A percentile compares a stretch with the other conserved stretches of the same genome.
These are phyloP conservation scores for Dactylorhiza incarnata DNA, from an alignment of 106 monocot species.

Conservation along the genomic window DNA sequence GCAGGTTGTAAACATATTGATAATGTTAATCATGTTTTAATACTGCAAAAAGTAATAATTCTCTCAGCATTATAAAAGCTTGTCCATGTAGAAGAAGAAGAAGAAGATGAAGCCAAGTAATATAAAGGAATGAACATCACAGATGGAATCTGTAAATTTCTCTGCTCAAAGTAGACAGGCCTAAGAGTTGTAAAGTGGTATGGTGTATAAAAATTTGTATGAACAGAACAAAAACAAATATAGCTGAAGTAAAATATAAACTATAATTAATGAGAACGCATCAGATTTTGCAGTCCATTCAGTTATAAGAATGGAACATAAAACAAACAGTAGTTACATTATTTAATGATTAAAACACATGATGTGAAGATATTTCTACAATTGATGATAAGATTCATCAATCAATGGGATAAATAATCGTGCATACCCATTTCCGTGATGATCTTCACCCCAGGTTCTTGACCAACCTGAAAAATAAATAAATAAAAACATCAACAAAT, in stretches of 20 bases:
- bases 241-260: neutral
- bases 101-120: too few species aligned
- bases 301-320: neutral
- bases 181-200: neutral
- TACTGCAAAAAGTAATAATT: neutral
- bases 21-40: neutral
- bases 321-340: neutral
- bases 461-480: slow-evolving; percentile 67
- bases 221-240: neutral
- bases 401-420: neutral
- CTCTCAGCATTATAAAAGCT: neutral
- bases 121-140: neutral
- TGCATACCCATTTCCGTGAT: slow-evolving; percentile 90
- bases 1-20: neutral
- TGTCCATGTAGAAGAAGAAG: neutral
- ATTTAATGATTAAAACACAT: too few species aligned
- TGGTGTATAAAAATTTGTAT: neutral
- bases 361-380: neutral
- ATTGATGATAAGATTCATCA: neutral
- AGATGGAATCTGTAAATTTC: neutral
- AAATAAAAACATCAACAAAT: neutral
- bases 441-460: slow-evolving; percentile 99
- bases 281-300: neutral
- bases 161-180: neutral
- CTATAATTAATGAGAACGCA: neutral